Percentiles rank a stretch among this genome's conserved stretches.
These are phyloP conservation scores for Delitschia confertaspora DNA, from an alignment of 495 filamentous ascomycete species.

Conservation along the genomic window DNA sequence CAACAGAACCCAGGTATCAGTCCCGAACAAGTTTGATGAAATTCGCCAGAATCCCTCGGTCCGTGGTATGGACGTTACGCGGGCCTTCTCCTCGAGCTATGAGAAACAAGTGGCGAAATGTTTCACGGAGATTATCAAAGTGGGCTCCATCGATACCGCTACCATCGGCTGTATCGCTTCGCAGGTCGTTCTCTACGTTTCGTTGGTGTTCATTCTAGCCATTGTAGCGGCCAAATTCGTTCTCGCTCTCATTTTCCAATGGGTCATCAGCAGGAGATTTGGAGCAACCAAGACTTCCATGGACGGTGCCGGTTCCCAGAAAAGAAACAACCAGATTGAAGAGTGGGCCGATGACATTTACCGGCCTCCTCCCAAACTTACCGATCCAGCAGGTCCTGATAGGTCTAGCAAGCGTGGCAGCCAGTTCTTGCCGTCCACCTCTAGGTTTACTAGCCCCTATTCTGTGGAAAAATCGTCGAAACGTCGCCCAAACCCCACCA, in stretches of 20 bases:
- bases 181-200: constrained; percentile 92
- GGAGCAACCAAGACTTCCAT: constrained; percentile 68
- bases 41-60: constrained; percentile 67
- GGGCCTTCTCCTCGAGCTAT: constrained; percentile 62
- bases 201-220: constrained; percentile 83
- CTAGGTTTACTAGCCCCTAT: constrained; percentile 91
- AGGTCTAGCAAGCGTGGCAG: constrained; percentile 72
- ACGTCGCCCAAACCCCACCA: constrained; percentile 59
- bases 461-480: constrained; percentile 52
- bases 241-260: constrained; percentile 87
- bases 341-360: constrained; percentile 99
- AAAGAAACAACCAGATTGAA: constrained; percentile 88
- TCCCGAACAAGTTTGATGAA: constrained; percentile 69
- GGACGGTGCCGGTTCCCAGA: constrained; percentile 53
- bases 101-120: constrained; percentile 81
- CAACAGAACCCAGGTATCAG: constrained; percentile 71
- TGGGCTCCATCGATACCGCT: constrained; percentile 90
- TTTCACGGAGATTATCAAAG: constrained; percentile 84
- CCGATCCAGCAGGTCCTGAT: constrained; percentile 56
- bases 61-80: constrained; percentile 83
- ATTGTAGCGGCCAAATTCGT: constrained; percentile 81
- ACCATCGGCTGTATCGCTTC: constrained; percentile 97
- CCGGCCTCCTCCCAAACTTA: constrained; percentile 69
- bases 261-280: constrained; percentile 80
- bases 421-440: constrained; percentile 72